Evolutionary conservation across 2,329 filamentous ascomycete species (phyloP).

Genomic region (Ophidiomyces ophidiicola): DNA sequence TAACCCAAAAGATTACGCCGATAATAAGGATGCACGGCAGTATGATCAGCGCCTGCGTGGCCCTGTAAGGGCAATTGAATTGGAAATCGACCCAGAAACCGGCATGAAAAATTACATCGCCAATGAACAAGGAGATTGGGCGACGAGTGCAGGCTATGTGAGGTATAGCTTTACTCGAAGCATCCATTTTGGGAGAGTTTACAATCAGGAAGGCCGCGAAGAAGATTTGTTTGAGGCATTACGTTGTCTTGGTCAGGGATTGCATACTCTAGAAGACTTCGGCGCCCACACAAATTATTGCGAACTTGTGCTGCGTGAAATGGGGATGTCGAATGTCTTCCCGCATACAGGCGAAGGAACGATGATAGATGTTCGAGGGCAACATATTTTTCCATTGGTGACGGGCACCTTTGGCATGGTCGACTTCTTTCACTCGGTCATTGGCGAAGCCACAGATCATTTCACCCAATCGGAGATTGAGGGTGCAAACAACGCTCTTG

Average conservation of each 20-base stretch:
- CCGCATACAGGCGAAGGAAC: constrained; percentile 58
- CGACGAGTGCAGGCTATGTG: constrained; percentile 77
- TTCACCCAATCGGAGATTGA: constrained; percentile 77
- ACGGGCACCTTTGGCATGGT: constrained; percentile 66
- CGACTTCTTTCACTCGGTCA: constrained; percentile 69
- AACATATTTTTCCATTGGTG: constrained; percentile 59
- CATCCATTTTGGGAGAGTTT: constrained; percentile 66
- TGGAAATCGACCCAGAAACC: constrained; percentile 59
- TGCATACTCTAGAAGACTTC: constrained; percentile 69
- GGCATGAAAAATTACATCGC: constrained; percentile 99
- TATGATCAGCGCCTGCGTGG: constrained; percentile 65
- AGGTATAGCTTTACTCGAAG: constrained; percentile 60
- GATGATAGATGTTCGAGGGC: constrained; percentile 53
- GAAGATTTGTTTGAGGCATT: constrained; percentile 70
- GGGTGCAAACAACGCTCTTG: constrained; percentile 62
- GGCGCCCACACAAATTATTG: constrained; percentile 75
- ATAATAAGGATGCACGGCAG: constrained; percentile 71
- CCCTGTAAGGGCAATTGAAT: constrained; percentile 59
- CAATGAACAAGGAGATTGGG: constrained; percentile 77
- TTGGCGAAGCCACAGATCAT: constrained; percentile 66
- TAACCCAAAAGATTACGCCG: constrained; percentile 75
- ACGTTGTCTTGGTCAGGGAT: constrained; percentile 60
- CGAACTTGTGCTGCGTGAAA: constrained; percentile 62
- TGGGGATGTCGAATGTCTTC: constrained; percentile 57
- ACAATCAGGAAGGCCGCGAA: constrained; percentile 55